Base-by-base conservation (phyloP, 2,329 filamentous ascomycete species). In the Acrocalymma vagum region DNA sequence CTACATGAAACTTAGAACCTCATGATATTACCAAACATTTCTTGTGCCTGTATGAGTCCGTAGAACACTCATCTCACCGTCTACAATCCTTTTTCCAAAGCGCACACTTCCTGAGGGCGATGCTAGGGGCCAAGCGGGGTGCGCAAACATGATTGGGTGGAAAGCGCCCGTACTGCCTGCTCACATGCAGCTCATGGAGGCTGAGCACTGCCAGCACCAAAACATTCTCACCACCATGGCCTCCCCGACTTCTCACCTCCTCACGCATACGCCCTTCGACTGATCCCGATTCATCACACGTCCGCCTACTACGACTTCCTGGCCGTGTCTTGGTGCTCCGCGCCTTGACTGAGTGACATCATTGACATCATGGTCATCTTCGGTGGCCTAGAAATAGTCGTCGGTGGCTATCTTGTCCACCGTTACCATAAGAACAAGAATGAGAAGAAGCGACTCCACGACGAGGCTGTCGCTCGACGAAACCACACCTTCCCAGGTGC, bases 341-440 rank as follows among this genome's bases (percentile, higher is more conserved):
- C 22, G n/a, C n/a, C n/a, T n/a, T n/a, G n/a, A n/a, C n/a, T n/a
- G n/a, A n/a, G 25, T 10, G 27, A 28, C 33, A 18, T 22, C 17
- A 13, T 26, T 51, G 45, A 58, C 56, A 61, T 45, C 51, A 70
- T 70, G 66, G 56, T 62, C 30, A 56, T 70, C 36, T 57, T 70
- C 21, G 67, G 66, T n/a, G 67, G 67, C n/a, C 58, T 70, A 1
- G 67, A 70, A 38, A 38, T 70, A 17, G 57, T 69, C 32, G 62
- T 63, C 20, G 67, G 63, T 26, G 66, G 64, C 20, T 65, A 65
- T 30, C 48, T 70, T 6, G 36, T 64, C 16, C 64, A 70, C 45
- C 58, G 57, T 21, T 58, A 69, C 34, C 56, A 67, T 38, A 65
- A 64, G 40, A 63, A 67, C 38, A 67, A 67, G 45, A 58, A 62